Evolutionary conservation across 2,329 filamentous ascomycete species (phyloP).

Genomic region (Diaporthe amygdali): DNA sequence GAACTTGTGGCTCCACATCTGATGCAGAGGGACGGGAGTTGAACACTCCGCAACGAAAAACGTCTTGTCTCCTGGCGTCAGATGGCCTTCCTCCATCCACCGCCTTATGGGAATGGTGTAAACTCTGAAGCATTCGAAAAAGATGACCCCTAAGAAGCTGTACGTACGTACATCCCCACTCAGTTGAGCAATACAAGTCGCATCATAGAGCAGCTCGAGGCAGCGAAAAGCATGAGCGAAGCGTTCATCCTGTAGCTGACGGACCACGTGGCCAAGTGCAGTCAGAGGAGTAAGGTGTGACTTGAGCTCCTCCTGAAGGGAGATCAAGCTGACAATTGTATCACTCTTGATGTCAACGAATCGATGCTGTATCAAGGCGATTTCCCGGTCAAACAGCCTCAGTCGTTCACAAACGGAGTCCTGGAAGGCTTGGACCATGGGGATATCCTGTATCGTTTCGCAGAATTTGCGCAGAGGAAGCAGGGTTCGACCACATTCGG

Average conservation of each 20-base stretch:
- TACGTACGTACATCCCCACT: slow-evolving; percentile 68
- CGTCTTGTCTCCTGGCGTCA: slow-evolving; percentile 67
- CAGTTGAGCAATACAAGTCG: slow-evolving; percentile 72
- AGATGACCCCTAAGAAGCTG: slow-evolving; percentile 68
- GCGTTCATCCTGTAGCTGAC: slow-evolving; percentile 56
- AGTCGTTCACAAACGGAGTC: slow-evolving; percentile 65
- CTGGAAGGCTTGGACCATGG: slow-evolving; percentile 75
- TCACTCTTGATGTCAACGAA: slow-evolving; percentile 61
- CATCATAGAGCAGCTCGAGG: slow-evolving; percentile 78
- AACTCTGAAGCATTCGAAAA: slow-evolving; percentile 81
- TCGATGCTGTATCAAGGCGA: slow-evolving; percentile 65
- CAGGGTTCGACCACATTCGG: slow-evolving; percentile 52
- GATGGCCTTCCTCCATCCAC: slow-evolving; percentile 84
- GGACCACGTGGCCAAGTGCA: slow-evolving; percentile 66
- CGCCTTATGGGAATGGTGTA: slow-evolving; percentile 80
- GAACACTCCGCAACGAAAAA: slow-evolving; percentile 76
- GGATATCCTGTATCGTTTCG: slow-evolving; percentile 50
- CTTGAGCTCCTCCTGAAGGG: slow-evolving; percentile 63
- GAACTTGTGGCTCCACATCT: slow-evolving; percentile 80
- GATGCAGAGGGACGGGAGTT: slow-evolving; percentile 61
- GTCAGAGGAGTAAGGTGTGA: slow-evolving; percentile 59
- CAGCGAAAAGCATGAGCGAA: slow-evolving; percentile 69
- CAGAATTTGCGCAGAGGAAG: slow-evolving; percentile 51
- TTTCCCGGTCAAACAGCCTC: slow-evolving; percentile 57
- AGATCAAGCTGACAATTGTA: slow-evolving; percentile 69